Evolutionary conservation across 2,329 filamentous ascomycete genomes (phyloP).

Genomic region (Claviceps monticola): DNA sequence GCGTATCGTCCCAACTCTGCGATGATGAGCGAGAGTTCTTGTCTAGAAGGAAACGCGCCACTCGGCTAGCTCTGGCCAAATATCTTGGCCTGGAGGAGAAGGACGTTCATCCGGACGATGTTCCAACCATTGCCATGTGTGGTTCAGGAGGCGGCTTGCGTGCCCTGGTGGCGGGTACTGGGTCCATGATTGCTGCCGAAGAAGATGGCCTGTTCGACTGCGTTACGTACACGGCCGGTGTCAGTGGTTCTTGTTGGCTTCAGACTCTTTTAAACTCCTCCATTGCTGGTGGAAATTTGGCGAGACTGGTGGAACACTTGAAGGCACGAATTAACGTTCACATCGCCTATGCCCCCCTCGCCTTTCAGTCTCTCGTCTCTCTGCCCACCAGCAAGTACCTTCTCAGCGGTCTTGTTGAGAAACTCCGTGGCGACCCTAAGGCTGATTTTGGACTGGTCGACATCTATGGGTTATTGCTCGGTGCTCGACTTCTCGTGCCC

Average conservation of each 20-base stretch:
- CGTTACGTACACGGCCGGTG: conserved; percentile 85
- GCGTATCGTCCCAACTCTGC: conserved; percentile 70
- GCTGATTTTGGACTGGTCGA: conserved; percentile 86
- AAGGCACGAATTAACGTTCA: conserved; percentile 76
- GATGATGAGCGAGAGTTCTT: conserved; percentile 69
- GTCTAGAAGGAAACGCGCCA: conserved; percentile 51
- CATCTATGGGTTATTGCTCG: conserved; percentile 76
- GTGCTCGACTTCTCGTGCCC: conserved; percentile 68
- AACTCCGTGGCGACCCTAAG: conserved; percentile 56
- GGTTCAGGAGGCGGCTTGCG: conserved; percentile 85
- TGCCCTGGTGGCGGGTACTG: conserved; percentile 79
- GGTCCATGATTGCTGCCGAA: conserved; percentile 70
- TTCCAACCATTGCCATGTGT: conserved; percentile 86
- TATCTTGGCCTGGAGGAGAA: conserved; percentile 69
- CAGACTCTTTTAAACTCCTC: conserved; percentile 71
- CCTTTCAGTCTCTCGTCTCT: conserved; percentile 66
- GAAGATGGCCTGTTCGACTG: conserved; percentile 89
- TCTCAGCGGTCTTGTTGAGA: conserved; percentile 78
- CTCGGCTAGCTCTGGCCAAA: conserved; percentile 59
- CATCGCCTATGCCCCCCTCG: conserved; percentile 81
- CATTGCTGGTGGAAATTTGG: conserved; percentile 53
- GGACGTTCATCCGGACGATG: conserved; percentile 82
- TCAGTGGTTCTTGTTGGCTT: conserved; percentile 93
- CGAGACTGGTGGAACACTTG: conserved; percentile 64
- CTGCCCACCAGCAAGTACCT: conserved; percentile 90